A percentile compares a stretch with the other conserved stretches of the same genome.
Conservation (phyloP, 2,329 filamentous ascomycete genomes). For the Pezicula rhizophila region DNA sequence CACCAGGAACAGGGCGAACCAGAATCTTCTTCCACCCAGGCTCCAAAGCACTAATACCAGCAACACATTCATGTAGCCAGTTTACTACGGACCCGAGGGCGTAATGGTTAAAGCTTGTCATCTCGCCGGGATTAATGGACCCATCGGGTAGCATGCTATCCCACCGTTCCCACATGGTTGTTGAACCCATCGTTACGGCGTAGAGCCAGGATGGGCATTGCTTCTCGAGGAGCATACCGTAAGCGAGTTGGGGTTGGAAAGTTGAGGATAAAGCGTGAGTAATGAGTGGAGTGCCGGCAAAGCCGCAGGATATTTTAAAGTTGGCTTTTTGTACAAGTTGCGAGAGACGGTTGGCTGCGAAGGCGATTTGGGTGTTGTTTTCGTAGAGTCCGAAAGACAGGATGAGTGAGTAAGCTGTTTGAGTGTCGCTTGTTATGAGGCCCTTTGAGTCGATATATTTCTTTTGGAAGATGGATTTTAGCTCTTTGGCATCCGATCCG, state of each 20-base stretch:
- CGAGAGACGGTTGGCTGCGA: constrained; percentile 8
- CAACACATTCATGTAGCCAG: constrained; percentile 17
- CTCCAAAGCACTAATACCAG: constrained; percentile 20
- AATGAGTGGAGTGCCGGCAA: constrained; percentile 18
- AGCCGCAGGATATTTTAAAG: constrained; percentile 15
- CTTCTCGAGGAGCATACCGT: constrained; percentile 30
- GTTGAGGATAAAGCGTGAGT: constrained; percentile 11
- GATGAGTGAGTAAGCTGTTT: constrained; percentile 14
- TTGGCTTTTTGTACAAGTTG: constrained; percentile 8
- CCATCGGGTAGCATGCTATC: constrained; percentile 29
- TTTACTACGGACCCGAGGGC: constrained; percentile 22
- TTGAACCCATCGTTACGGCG: constrained; percentile 29
- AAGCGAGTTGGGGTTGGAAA: constrained; percentile 12
- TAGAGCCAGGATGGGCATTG: constrained; percentile 30
- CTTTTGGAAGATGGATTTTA: constrained; percentile 15
- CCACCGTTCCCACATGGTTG: constrained; percentile 34
- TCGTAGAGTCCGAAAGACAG: constrained; percentile 12
- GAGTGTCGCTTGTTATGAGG: constrained; percentile 13
- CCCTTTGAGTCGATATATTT: constrained; percentile 15
- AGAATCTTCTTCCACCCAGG: constrained; percentile 23
- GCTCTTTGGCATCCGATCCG: constrained; percentile 6
- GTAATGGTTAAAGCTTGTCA: constrained; percentile 33
- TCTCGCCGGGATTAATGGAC: constrained; percentile 27
- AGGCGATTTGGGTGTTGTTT: not conserved
- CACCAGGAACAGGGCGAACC: constrained; percentile 23